Percentiles rank a stretch among this genome's conserved stretches.
phyloP scores from a whole-genome alignment of 2,329 filamentous ascomycete genomes.

The Venturiaceae sp. region DNA sequence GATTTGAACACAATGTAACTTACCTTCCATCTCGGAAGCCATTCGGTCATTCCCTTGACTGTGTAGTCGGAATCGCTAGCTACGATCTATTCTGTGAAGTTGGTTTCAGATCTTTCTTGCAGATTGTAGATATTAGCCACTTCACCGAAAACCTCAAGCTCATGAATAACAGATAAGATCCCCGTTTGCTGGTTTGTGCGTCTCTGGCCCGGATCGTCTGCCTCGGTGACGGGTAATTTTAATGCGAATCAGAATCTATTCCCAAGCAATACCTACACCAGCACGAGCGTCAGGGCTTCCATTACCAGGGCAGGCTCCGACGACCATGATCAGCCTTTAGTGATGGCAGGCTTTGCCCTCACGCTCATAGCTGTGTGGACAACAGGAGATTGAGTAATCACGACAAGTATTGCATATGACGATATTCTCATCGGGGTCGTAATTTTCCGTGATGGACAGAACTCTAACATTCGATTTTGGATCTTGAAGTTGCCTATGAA shows the following conservation, averaged over 20 bases:
- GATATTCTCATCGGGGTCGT: no score
- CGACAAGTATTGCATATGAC: no score
- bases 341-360: background rate
- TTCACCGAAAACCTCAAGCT: background rate
- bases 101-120: background rate
- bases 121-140: background rate
- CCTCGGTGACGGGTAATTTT: background rate
- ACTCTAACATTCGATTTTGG: no score
- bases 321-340: background rate
- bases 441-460: no score
- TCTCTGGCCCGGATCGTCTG: background rate
- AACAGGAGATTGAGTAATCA: background rate
- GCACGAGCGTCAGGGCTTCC: background rate
- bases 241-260: background rate
- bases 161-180: background rate
- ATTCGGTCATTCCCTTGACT: background rate
- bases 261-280: background rate
- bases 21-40: conserved; percentile 1
- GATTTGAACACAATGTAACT: no score
- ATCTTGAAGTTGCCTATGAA: no score
- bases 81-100: background rate
- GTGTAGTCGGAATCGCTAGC: background rate
- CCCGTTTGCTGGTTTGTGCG: background rate
- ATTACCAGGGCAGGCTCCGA: background rate
- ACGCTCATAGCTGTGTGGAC: background rate